Percentiles rank a stretch among this genome's conserved stretches.
Evolutionary conservation across 345 rosid species (phyloP).

Genomic region (Citrus trifoliata): DNA sequence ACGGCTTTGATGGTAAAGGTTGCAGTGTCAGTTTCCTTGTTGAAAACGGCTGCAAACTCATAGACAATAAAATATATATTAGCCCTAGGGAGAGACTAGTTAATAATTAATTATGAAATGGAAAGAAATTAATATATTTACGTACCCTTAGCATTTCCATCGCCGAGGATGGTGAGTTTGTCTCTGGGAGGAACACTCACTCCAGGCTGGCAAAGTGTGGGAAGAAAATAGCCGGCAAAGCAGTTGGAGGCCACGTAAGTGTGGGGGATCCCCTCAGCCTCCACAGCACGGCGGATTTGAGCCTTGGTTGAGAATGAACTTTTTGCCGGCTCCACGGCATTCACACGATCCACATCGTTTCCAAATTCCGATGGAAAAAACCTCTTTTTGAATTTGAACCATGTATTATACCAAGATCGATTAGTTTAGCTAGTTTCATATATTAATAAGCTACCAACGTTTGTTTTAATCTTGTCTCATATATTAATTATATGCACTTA

Average conservation of each 20-base stretch:
- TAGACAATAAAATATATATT: background rate
- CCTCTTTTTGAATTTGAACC: slow-evolving; percentile 26
- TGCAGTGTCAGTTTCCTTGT: slow-evolving; percentile 55
- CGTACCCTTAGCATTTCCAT: slow-evolving; percentile 57
- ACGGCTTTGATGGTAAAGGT: slow-evolving; percentile 50
- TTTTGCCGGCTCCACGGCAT: slow-evolving; percentile 59
- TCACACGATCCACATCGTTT: slow-evolving; percentile 44
- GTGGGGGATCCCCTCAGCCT: slow-evolving; percentile 55
- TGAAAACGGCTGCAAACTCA: slow-evolving; percentile 39
- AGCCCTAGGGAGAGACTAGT: no score
- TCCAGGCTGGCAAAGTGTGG: slow-evolving; percentile 46
- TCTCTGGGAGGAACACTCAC: slow-evolving; percentile 60
- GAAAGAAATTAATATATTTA: background rate
- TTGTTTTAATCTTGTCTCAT: no score
- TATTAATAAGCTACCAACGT: no score
- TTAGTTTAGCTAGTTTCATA: no score
- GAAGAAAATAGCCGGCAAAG: slow-evolving; percentile 47
- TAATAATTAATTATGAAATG: no score
- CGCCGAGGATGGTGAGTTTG: slow-evolving; percentile 46
- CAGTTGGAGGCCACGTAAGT: slow-evolving; percentile 48
- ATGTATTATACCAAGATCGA: background rate
- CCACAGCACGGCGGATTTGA: slow-evolving; percentile 47
- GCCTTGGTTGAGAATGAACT: slow-evolving; percentile 37
- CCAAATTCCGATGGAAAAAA: slow-evolving; percentile 80
- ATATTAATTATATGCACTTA: no score